Base-by-base conservation (phyloP, 2,329 filamentous ascomycete species). In the Escovopsis weberi region DNA sequence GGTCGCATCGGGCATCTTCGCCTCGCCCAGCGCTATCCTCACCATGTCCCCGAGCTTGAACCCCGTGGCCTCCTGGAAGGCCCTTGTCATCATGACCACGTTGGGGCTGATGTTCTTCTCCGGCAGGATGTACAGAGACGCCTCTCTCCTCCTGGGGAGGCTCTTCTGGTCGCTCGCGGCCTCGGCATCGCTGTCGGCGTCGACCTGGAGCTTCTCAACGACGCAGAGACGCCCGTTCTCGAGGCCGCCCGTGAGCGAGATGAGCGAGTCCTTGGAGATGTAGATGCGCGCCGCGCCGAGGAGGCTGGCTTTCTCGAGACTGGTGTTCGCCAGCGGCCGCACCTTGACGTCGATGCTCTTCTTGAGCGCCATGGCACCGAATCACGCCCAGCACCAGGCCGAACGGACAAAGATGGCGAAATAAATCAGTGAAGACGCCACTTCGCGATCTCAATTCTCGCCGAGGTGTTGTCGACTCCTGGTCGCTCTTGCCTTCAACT, bases 31-130 rank as follows among this genome's bases (percentile, higher is more conserved):
- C 7, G 70, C 68, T 39, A 93, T 66, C 32, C 61, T 61, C 32
- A 73, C 64, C 40, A 77, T 72, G 39, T 87, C 82, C 12, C 78
- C 78, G 4, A 91, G 66, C 47, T 81, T 80, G 51, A 94, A 73
- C 1, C 75, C 76, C 50, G 82, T 82, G 6, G 76, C 72, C 33
- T 83, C 80, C 48, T 84, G 80, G 42, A 93, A 75, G 6, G 76
- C 69, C 48, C 84, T 80, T 19, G 84, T 80, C 65, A 85, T 75
- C 67, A 88, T 72, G 40, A 83, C 67, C 44, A 85, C 69, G 48
- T 80, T 74, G 50, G 75, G 76, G 54, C 78, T 73, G 50, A 85
- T 66, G 52, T 79, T 78, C 56, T 80, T 72, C 37, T 70, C 68
- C 2, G 69, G 65, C 12, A 70, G 59, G 1, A 66, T 63, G 63